These are phyloP conservation scores for Mycena citricolor DNA, from an alignment of 1,284 basidiomycete genomes.

Conservation along the genomic window DNA sequence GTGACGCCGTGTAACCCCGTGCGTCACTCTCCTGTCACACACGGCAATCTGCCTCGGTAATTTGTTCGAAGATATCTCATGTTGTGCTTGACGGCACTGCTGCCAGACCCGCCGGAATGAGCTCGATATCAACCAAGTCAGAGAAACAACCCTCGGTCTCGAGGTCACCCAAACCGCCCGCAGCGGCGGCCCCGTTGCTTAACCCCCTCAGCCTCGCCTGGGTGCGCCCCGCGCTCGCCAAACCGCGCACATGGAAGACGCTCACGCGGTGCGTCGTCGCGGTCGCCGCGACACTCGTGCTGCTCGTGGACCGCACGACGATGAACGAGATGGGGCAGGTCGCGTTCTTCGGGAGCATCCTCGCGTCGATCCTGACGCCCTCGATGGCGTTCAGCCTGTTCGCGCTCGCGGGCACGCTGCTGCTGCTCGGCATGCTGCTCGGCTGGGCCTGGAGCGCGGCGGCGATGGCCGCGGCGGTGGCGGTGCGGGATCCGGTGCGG, in stretches of 20 bases:
- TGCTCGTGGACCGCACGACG: slow-evolving; percentile 32
- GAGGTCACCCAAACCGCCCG: too few relatives aligned
- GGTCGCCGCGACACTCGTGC: slow-evolving; percentile 30
- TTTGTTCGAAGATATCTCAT: too few relatives aligned
- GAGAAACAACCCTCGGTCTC: too few relatives aligned
- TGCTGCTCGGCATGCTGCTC: slow-evolving; percentile 49
- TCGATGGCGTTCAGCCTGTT: slow-evolving; percentile 36
- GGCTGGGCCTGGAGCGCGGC: slow-evolving; percentile 77
- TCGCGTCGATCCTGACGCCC: slow-evolving; percentile 37
- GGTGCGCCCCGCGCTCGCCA: slow-evolving; percentile 33
- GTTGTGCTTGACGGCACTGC: too few relatives aligned
- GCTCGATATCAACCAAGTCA: too few relatives aligned
- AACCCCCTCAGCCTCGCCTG: slow-evolving; percentile 26
- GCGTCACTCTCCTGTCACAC: too few relatives aligned
- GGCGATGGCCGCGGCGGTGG: slow-evolving; percentile 64
- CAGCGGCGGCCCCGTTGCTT: too few relatives aligned
- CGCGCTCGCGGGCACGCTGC: slow-evolving; percentile 29
- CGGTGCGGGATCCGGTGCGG: slow-evolving; percentile 52
- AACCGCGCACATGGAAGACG: slow-evolving; percentile 35
- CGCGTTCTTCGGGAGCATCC: slow-evolving; percentile 38
- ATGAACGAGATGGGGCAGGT: slow-evolving; percentile 36
- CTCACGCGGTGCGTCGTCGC: slow-evolving; percentile 36
- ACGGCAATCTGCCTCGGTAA: too few relatives aligned
- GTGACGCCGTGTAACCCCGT: too few relatives aligned
- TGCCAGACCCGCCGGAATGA: too few relatives aligned